Conservation (phyloP, 2,329 filamentous ascomycete genomes). For the Rosellinia necatrix region DNA sequence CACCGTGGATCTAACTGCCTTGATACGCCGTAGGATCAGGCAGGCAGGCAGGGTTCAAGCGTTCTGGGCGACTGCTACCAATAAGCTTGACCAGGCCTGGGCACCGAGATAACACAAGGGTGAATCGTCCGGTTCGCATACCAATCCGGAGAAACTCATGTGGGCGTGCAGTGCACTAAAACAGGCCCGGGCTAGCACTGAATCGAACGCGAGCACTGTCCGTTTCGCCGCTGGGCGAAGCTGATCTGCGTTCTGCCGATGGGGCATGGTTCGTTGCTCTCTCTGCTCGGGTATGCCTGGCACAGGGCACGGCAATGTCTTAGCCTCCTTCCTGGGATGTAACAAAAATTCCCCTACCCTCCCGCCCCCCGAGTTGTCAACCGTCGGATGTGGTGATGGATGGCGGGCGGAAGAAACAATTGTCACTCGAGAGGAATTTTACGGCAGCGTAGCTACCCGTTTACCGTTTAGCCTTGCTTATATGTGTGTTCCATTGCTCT, state of each 20-base stretch:
- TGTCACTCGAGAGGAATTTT: too few relatives aligned
- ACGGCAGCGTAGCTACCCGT: too few relatives aligned
- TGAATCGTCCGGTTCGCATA: slow-evolving; percentile 15
- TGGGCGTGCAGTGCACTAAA: slow-evolving; percentile 6
- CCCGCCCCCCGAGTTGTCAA: too few relatives aligned
- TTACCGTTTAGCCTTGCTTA: too few relatives aligned
- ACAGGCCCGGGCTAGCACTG: not conserved
- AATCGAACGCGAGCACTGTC: not conserved
- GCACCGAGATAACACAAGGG: not conserved
- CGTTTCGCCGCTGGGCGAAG: not conserved
- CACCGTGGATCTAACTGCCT: not conserved
- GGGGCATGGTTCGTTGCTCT: not conserved
- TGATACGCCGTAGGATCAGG: slow-evolving; percentile 16
- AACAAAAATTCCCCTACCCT: too few relatives aligned
- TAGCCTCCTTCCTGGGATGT: not conserved
- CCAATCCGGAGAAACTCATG: slow-evolving; percentile 10
- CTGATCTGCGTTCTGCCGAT: not conserved
- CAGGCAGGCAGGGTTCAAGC: slow-evolving; percentile 1
- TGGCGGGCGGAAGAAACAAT: too few relatives aligned
- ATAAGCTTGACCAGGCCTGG: not conserved
- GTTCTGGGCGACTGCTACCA: slow-evolving; percentile 1
- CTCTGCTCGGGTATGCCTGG: not conserved
- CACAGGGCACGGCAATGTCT: not conserved
- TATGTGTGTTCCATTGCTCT: too few relatives aligned
- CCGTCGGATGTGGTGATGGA: too few relatives aligned